Base-by-base conservation (phyloP, 495 filamentous ascomycete genomes). In the Neurospora sp. region DNA sequence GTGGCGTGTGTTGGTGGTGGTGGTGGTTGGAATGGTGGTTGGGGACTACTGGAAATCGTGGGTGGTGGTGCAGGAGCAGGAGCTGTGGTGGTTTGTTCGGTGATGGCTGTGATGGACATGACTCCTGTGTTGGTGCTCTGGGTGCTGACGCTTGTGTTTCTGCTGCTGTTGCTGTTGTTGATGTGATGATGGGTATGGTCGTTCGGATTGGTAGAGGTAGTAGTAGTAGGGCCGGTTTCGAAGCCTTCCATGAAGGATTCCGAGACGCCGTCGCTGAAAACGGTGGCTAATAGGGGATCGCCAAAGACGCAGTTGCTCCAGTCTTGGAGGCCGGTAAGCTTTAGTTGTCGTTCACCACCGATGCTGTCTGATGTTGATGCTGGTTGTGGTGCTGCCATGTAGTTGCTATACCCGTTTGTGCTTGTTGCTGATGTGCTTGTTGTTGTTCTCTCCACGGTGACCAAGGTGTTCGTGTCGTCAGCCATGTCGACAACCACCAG, bases 241-340 rank as follows among this genome's bases (percentile, higher is more conserved):
- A 80, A 81, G 10, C 83, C 83, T 38, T 74, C 75, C 2, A 86
- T 78, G 73, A 90, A 88, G 2, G 81, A 84, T 11, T 82, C 75
- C 12, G 81, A 83, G 0, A 84, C 83, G 23, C 80, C 77, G 14
- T 82, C 83, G 66, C 77, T 79, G 75, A 90, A 90, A 6, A 83
- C 84, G 5, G 82, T 82, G 4, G 83, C 83, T 60, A 91, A 78
- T 20, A 88, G 79, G 4, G 88, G 88, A 75, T 91, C 90, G 40
- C 89, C 89, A 76, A 90, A 91, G 12, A 90, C 72, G 70, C 83
- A 84, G 72, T 85, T 84, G 42, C 85, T 86, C 85, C 86, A 90
- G 77, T 86, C 82, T 40, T 76, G 76, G 11, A 85, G 75, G 16
- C 84, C 84, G 8, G 76, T 79, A 23, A 84, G 73, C 4, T 71